These are phyloP conservation scores for Sophora flavescens DNA, from an alignment of 306 rosid genomes.

Conservation along the genomic window DNA sequence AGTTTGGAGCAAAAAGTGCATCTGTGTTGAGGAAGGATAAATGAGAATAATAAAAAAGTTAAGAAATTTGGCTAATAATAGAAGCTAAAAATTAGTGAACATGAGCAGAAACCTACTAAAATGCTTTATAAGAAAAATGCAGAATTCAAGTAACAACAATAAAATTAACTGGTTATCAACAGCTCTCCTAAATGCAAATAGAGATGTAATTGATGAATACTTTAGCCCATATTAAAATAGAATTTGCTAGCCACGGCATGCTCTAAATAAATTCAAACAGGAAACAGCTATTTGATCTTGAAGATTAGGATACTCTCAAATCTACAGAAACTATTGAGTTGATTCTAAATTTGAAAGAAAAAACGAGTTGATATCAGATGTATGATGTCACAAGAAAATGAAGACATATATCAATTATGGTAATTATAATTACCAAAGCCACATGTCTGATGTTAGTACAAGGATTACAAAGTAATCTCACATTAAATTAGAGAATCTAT, in stretches of 20 bases:
- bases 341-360: background rate
- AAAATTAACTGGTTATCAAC: slow-evolving; percentile 18
- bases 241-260: slow-evolving; percentile 3
- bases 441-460: slow-evolving; percentile 15
- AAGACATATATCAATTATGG: slow-evolving; percentile 33
- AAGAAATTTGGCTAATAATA: slow-evolving; percentile 31
- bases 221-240: slow-evolving; percentile 22
- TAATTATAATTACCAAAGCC: slow-evolving; percentile 31
- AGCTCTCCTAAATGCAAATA: slow-evolving; percentile 16
- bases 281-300: slow-evolving; percentile 13
- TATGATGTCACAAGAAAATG: slow-evolving; percentile 36
- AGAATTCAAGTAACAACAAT: slow-evolving; percentile 14
- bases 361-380: background rate
- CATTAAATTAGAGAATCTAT: slow-evolving; percentile 26
- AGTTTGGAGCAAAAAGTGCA: slow-evolving; percentile 62
- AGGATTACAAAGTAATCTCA: slow-evolving; percentile 25
- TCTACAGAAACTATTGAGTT: slow-evolving; percentile 28
- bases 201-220: slow-evolving; percentile 20
- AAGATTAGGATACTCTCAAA: slow-evolving; percentile 24
- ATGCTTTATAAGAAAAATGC: slow-evolving; percentile 27
- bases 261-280: slow-evolving; percentile 24
- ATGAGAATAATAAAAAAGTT: slow-evolving; percentile 23
- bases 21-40: slow-evolving; percentile 55
- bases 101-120: slow-evolving; percentile 28
- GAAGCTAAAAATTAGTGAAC: slow-evolving; percentile 18